Conservation (phyloP, 2,329 filamentous ascomycete species). For the Scedosporium boydii region DNA sequence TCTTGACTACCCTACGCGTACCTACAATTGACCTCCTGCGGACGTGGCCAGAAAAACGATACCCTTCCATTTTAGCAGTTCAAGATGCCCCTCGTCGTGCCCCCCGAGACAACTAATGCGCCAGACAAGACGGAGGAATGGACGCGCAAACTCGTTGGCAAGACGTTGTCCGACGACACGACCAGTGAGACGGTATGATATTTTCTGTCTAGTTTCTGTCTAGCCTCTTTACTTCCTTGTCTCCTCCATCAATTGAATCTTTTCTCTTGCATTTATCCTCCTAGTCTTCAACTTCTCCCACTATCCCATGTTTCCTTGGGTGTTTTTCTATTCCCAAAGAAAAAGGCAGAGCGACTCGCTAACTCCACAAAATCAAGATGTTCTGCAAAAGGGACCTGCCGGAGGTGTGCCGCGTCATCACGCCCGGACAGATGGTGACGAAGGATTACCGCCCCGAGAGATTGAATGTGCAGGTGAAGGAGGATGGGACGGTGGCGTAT, state of each 20-base stretch:
- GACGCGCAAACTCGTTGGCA: conserved; percentile 53
- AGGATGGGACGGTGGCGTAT: conserved; percentile 51
- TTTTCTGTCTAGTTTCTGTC: no score
- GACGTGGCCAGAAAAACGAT: background rate
- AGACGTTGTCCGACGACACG: conserved; percentile 44
- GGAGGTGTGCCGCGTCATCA: conserved; percentile 43
- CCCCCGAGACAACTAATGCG: conserved; percentile 41
- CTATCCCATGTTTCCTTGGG: background rate
- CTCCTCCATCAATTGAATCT: background rate
- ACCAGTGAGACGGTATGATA: conserved; percentile 42
- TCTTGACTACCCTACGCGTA: no score
- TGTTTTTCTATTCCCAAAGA: background rate
- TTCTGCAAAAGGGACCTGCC: conserved; percentile 54
- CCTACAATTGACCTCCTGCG: background rate
- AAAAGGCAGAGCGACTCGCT: conserved; percentile 1
- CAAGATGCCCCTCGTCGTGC: conserved; percentile 57
- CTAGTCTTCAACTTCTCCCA: background rate
- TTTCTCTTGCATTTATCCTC: background rate
- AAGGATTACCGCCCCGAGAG: conserved; percentile 44
- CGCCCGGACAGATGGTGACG: conserved; percentile 47
- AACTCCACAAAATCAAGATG: conserved; percentile 26
- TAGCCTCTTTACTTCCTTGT: background rate
- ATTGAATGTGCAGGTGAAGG: conserved; percentile 49
- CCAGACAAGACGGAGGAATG: conserved; percentile 44
- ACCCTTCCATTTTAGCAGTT: background rate